Percentiles rank a stretch among this genome's conserved stretches.
Conservation (phyloP, 176 grass and related monocot genomes). For the Calamus simplicifolius region DNA sequence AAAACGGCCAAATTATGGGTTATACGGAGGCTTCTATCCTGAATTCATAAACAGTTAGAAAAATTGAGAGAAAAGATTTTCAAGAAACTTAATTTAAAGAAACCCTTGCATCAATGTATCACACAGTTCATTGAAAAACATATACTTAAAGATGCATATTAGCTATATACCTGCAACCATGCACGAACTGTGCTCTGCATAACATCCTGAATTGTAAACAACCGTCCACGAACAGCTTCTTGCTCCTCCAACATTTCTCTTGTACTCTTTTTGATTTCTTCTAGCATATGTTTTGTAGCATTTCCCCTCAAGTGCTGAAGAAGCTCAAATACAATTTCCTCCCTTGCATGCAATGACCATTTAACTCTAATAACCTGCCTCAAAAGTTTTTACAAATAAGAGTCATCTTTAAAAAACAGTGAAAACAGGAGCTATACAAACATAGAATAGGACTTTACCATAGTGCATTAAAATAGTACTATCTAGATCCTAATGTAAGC, state of each 20-base stretch:
- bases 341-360: slow-evolving; percentile 63
- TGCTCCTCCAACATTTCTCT: slow-evolving; percentile 56
- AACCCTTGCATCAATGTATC: too few species aligned
- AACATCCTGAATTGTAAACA: slow-evolving; percentile 63
- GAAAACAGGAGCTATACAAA: too few species aligned
- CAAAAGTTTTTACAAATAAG: neutral
- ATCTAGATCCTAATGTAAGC: too few species aligned
- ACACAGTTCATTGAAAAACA: too few species aligned
- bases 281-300: slow-evolving; percentile 33
- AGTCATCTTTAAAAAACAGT: too few species aligned
- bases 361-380: slow-evolving; percentile 64
- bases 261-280: slow-evolving; percentile 35
- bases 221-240: slow-evolving; percentile 40
- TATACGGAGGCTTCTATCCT: slow-evolving; percentile 46
- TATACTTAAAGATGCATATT: too few species aligned
- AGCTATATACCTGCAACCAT: slow-evolving; percentile 38
- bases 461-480: too few species aligned
- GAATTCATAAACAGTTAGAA: neutral
- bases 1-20: slow-evolving; percentile 50
- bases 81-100: neutral
- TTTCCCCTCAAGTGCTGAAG: slow-evolving; percentile 31
- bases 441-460: too few species aligned
- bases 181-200: slow-evolving; percentile 55
- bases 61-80: neutral
- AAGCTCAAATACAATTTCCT: slow-evolving; percentile 56